Conservation (phyloP, 2,329 filamentous ascomycete genomes). For the Microdochium trichocladiopsis region DNA sequence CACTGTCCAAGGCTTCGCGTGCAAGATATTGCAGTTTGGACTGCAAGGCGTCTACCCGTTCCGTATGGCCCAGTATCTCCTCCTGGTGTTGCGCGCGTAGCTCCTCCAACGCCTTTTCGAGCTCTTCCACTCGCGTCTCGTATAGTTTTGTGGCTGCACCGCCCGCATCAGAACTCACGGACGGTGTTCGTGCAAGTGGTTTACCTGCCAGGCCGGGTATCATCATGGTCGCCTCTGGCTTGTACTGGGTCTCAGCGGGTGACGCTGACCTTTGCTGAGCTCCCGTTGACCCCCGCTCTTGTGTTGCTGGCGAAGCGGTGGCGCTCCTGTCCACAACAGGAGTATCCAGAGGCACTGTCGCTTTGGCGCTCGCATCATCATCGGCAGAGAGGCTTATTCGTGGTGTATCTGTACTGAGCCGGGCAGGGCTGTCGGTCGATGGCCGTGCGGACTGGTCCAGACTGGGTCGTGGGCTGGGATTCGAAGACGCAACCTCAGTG, state of each 20-base stretch:
- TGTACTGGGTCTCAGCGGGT: not conserved
- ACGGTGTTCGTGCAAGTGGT: not conserved
- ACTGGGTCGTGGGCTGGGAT: slow-evolving; percentile 33
- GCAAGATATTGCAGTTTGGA: slow-evolving; percentile 86
- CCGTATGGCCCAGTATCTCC: slow-evolving; percentile 75
- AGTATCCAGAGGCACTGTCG: no score
- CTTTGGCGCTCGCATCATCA: not conserved
- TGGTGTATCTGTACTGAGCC: slow-evolving; percentile 6
- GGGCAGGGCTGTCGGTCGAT: slow-evolving; percentile 1
- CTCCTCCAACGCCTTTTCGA: slow-evolving; percentile 26
- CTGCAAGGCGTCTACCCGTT: slow-evolving; percentile 87
- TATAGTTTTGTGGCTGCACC: slow-evolving; percentile 25
- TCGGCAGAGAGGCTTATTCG: slow-evolving; percentile 13
- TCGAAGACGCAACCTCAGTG: slow-evolving; percentile 19
- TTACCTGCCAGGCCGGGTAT: not conserved
- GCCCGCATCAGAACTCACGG: not conserved
- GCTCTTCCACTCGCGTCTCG: slow-evolving; percentile 26
- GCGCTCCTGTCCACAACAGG: not conserved
- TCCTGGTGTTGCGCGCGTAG: slow-evolving; percentile 59
- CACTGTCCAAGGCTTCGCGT: slow-evolving; percentile 68
- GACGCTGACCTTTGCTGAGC: not conserved
- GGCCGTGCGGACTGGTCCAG: slow-evolving; percentile 22
- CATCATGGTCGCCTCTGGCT: not conserved
- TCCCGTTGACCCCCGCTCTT: not conserved
- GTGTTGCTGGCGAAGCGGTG: not conserved